Conservation (phyloP, 345 rosid species). For the Rubroshorea leprosula region DNA sequence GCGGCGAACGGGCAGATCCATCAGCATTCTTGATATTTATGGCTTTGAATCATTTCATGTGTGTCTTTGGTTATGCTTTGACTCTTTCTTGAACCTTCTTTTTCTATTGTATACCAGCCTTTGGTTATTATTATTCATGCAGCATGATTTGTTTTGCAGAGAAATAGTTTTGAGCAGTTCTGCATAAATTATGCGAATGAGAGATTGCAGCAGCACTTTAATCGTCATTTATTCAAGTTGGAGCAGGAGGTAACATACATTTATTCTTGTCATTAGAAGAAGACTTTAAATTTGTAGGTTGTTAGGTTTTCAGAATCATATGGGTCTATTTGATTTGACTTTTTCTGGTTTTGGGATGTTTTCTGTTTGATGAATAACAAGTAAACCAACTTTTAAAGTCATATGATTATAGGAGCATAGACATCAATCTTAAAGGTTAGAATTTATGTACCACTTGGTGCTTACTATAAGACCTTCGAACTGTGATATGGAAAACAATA, state of each 20-base stretch:
- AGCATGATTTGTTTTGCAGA: constrained; percentile 44
- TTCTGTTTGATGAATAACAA: background rate
- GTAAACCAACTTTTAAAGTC: background rate
- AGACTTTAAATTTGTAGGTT: constrained; percentile 1
- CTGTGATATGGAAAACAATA: too few relatives aligned
- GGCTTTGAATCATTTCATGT: constrained; percentile 99
- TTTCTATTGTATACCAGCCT: background rate
- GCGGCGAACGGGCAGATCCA: constrained; percentile 89
- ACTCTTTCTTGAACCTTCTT: constrained; percentile 8
- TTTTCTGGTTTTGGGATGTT: constrained; percentile 10
- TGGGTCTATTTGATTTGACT: too few relatives aligned
- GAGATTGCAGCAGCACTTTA: constrained; percentile 97
- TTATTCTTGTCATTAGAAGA: constrained; percentile 5
- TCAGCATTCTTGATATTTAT: constrained; percentile 97
- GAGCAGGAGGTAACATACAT: constrained; percentile 80
- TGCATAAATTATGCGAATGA: constrained; percentile 99
- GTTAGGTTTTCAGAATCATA: too few relatives aligned
- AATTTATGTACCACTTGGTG: too few relatives aligned
- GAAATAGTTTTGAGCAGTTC: constrained; percentile 97
- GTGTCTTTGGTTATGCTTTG: constrained; percentile 24
- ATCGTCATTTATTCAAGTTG: constrained; percentile 93
- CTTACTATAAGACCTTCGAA: too few relatives aligned
- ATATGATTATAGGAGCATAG: background rate
- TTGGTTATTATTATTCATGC: constrained; percentile 10
- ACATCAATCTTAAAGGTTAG: too few relatives aligned